Percentiles rank a stretch among this genome's conserved stretches.
Conservation (phyloP, 768 basidiomycete genomes). For the Cystobasidium tubakii region DNA sequence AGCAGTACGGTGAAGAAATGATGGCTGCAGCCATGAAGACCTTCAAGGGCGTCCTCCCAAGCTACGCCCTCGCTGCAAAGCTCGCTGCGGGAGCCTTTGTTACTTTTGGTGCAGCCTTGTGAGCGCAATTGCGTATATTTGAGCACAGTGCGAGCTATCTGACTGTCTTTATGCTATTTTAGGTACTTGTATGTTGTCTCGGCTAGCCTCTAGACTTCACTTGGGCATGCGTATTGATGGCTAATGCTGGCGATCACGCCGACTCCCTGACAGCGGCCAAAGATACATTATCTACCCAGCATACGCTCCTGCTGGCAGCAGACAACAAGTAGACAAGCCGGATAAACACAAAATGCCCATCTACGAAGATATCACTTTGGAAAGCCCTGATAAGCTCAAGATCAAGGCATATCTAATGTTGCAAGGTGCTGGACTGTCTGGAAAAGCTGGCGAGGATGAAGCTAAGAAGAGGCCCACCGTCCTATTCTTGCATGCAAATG, state of each 20-base stretch:
- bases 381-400: conserved; percentile 65
- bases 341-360: conserved; percentile 60
- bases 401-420: conserved; percentile 71
- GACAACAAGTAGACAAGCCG: conserved; percentile 69
- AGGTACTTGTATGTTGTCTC: conserved; percentile 22
- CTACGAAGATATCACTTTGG: conserved; percentile 68
- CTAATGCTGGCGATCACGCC: neutral
- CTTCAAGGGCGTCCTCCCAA: conserved; percentile 42
- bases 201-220: neutral
- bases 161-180: neutral
- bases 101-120: conserved; percentile 37
- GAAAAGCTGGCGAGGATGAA: conserved; percentile 29
- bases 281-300: conserved; percentile 25
- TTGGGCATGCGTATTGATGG: neutral
- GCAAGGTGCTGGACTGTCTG: conserved; percentile 56
- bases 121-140: neutral
- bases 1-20: neutral
- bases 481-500: conserved; percentile 81
- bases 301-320: conserved; percentile 58
- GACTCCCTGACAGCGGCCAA: conserved; percentile 25
- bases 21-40: conserved; percentile 46
- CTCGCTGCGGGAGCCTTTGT: conserved; percentile 35
- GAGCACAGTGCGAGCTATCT: neutral
- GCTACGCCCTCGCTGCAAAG: conserved; percentile 35
- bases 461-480: conserved; percentile 64